Percentiles rank a stretch among this genome's conserved stretches.
Conservation (phyloP, 164 flowering plant species). For the Vitis riparia region DNA sequence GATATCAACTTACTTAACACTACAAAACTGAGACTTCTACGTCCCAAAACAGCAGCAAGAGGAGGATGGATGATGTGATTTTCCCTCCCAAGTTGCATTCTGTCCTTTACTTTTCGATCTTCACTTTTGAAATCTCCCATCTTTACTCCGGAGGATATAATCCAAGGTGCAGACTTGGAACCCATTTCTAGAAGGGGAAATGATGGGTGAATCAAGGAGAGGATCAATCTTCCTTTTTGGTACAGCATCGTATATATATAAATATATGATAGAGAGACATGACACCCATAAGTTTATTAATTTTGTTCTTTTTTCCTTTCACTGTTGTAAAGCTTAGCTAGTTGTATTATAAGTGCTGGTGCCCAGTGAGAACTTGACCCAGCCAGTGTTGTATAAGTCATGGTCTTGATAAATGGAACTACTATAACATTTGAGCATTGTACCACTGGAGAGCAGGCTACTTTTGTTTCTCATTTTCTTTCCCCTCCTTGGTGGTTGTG, state of each 20-base stretch:
- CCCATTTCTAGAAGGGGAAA: background rate
- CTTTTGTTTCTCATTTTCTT: too few relatives aligned
- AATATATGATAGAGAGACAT: too few relatives aligned
- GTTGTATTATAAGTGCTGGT: constrained; percentile 21
- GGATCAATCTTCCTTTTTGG: constrained; percentile 5
- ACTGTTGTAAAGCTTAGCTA: constrained; percentile 18
- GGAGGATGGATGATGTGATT: constrained; percentile 2
- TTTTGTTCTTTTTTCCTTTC: background rate
- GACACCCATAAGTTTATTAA: too few relatives aligned
- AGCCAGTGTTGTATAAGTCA: constrained; percentile 6
- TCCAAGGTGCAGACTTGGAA: constrained; percentile 5
- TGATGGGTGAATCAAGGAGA: constrained; percentile 2
- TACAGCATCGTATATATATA: background rate
- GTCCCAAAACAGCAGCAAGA: background rate
- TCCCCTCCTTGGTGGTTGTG: too few relatives aligned
- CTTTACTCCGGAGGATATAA: constrained; percentile 3
- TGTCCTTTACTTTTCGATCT: constrained; percentile 1
- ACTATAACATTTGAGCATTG: too few relatives aligned
- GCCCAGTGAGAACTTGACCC: constrained; percentile 6
- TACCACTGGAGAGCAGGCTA: too few relatives aligned
- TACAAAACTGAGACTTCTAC: background rate
- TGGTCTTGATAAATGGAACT: too few relatives aligned
- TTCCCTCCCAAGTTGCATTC: constrained; percentile 1
- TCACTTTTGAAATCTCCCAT: background rate
- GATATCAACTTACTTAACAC: background rate